These are phyloP conservation scores for Rhizophlyctis rosea DNA, from an alignment of 192 early-diverging fungal species.

Conservation along the genomic window DNA sequence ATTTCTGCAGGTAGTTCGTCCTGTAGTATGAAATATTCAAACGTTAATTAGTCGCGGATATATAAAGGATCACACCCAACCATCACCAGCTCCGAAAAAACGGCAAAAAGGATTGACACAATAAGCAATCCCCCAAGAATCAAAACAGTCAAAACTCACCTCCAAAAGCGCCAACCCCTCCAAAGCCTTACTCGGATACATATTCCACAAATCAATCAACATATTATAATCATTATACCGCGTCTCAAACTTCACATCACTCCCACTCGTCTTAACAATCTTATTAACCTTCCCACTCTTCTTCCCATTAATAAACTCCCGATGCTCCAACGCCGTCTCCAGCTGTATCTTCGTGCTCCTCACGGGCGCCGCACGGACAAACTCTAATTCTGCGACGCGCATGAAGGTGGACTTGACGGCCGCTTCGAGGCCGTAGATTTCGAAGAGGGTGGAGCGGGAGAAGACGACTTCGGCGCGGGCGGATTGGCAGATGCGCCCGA, in stretches of 20 bases:
- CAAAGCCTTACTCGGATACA: conserved; percentile 49
- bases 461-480: conserved; percentile 65
- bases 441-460: conserved; percentile 53
- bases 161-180: conserved; percentile 69
- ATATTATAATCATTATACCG: conserved; percentile 76
- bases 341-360: conserved; percentile 70
- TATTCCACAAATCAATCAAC: conserved; percentile 69
- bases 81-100: too few species aligned
- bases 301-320: conserved; percentile 85
- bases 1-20: conserved; percentile 87
- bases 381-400: conserved; percentile 48
- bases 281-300: conserved; percentile 88
- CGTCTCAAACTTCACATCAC: conserved; percentile 67
- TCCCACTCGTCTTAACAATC: conserved; percentile 71
- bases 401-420: conserved; percentile 62
- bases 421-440: conserved; percentile 66
- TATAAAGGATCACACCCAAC: too few species aligned
- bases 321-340: conserved; percentile 73
- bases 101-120: too few species aligned
- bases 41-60: too few species aligned
- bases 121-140: too few species aligned
- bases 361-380: conserved; percentile 41
- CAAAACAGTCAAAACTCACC: too few species aligned
- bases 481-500: conserved; percentile 45
- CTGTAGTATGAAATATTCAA: too few species aligned